Conservation (phyloP, 164 flowering plant genomes). For the Aristolochia fimbriata region DNA sequence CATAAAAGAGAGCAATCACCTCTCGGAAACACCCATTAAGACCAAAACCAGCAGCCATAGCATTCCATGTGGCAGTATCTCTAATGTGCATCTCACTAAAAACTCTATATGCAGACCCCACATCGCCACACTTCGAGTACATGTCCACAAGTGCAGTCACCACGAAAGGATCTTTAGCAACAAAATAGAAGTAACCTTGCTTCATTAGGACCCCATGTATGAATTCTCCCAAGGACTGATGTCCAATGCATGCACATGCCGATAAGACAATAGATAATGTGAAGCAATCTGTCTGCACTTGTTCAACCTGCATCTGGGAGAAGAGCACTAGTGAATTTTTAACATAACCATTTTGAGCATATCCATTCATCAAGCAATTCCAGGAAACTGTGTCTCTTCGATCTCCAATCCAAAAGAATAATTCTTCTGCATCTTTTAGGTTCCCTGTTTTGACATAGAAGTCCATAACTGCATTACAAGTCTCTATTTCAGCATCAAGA, state of each 20-base stretch:
- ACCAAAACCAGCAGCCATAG: conserved; percentile 10
- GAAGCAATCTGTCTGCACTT: conserved; percentile 8
- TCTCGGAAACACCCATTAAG: conserved; percentile 12
- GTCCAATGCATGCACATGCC: conserved; percentile 10
- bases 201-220: conserved; percentile 6
- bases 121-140: conserved; percentile 17
- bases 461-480: conserved; percentile 6
- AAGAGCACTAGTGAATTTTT: conserved; percentile 7
- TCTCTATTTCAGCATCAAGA: conserved; percentile 8
- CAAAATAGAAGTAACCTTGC: neutral
- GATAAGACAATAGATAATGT: conserved; percentile 11
- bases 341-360: conserved; percentile 4
- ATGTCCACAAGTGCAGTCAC: conserved; percentile 14
- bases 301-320: conserved; percentile 3
- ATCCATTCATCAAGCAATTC: conserved; percentile 14
- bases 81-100: conserved; percentile 4
- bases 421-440: conserved; percentile 2
- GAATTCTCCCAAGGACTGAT: conserved; percentile 3
- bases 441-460: conserved; percentile 11
- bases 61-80: conserved; percentile 9
- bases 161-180: conserved; percentile 1
- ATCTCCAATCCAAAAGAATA: conserved; percentile 5
- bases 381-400: conserved; percentile 11
- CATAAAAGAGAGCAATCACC: conserved; percentile 10
- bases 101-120: conserved; percentile 9